Base-by-base conservation (phyloP, 768 basidiomycete genomes). In the Lactarius akahatsu region DNA sequence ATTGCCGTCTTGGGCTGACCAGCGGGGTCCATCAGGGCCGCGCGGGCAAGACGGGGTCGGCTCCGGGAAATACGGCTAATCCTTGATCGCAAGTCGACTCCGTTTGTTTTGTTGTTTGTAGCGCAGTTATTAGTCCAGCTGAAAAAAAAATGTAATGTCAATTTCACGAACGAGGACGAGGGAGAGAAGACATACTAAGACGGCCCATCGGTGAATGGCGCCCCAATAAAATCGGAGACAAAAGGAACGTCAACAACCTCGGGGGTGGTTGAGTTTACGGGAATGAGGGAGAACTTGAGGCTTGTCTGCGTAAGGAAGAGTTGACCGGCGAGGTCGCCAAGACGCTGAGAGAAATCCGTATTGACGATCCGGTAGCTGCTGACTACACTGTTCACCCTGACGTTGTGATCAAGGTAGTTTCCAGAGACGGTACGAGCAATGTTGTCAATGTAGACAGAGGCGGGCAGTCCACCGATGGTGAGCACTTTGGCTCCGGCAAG, bases 71-170 rank as follows among this genome's bases (percentile, higher is more conserved):
- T 23, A 45, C 18, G 41, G 9, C 5, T 57, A 52, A 36, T 57
- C 41, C 45, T 47, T 13, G 56, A 32, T 64, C 77, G 79, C 69
- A 78, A 69, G 67, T 86, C 83, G 18, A 82, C 74, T 3, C 85
- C 85, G 69, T 86, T 86, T 20, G 85, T 86, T 26, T 30, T 62
- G 0, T 70, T 65, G 50, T 77, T 83, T 0, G 83, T 84, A 18
- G 78, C 84, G 72, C 87, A 88, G 69, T 88, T 88, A 64, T 76
- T 78, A 1, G 70, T 76, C 86, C 86, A 88, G 79, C 85, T 87
- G 69, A 9, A 32, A 36, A 30, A 30, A 7, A 43, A 34, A 4
- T n/a, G 23, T 26, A 11, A 26, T 30, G 61, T 71, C 47, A 57
- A 45, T 13, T 34, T 43, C 16, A 36, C n/a, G 56, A 32, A 7